A percentile compares a stretch with the other conserved stretches of the same genome.
Conservation (phyloP, 352 stramenopile genomes). For the Globisporangium viniferum region DNA sequence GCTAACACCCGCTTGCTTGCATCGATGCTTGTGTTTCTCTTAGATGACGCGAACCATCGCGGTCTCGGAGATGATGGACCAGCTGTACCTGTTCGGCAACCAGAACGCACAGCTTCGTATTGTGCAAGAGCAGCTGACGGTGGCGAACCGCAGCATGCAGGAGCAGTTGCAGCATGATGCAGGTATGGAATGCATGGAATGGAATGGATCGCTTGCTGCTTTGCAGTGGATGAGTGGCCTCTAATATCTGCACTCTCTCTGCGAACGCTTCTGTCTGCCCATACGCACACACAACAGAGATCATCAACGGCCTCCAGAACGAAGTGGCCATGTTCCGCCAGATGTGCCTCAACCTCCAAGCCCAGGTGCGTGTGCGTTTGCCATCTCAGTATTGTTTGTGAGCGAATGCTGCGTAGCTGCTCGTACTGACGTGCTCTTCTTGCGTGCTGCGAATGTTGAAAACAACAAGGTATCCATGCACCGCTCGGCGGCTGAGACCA, state of each 20-base stretch:
- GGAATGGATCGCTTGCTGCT: background rate
- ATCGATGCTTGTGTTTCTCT: conserved; percentile 1
- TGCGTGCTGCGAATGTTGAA: background rate
- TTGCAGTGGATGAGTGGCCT: background rate
- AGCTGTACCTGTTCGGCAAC: conserved; percentile 64
- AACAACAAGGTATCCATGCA: conserved; percentile 16
- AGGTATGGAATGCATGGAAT: conserved; percentile 1
- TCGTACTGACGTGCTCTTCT: background rate
- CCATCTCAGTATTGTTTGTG: background rate
- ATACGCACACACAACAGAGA: conserved; percentile 19
- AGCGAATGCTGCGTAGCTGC: background rate
- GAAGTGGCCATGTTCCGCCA: conserved; percentile 81
- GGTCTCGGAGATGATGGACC: conserved; percentile 80
- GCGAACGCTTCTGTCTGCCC: background rate
- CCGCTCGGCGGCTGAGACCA: background rate
- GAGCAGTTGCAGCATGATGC: conserved; percentile 62
- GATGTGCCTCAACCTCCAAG: conserved; percentile 79
- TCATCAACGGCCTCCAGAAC: conserved; percentile 67
- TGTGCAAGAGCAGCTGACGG: conserved; percentile 63
- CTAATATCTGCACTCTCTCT: background rate
- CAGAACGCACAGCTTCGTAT: conserved; percentile 60
- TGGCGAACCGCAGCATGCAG: conserved; percentile 64
- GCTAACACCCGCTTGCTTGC: background rate
- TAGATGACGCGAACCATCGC: conserved; percentile 69
- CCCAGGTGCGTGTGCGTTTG: conserved; percentile 42